Conservation (phyloP, 2,329 filamentous ascomycete genomes). For the Akanthomyces uredinophilus region DNA sequence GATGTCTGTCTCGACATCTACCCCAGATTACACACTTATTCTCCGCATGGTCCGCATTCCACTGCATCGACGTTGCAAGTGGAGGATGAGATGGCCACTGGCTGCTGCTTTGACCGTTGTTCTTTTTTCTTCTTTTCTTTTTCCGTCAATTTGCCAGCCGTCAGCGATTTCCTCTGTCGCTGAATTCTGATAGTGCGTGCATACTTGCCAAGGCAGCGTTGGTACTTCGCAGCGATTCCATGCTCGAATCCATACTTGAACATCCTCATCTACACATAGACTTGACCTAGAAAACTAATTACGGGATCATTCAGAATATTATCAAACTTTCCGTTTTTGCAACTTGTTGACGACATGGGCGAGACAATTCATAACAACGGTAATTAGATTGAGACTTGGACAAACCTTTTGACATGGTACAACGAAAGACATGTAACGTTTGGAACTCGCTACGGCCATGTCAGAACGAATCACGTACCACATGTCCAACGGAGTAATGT, state of each 20-base stretch:
- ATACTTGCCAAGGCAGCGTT: background rate
- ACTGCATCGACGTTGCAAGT: background rate
- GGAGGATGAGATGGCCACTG: background rate
- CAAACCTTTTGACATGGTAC: background rate
- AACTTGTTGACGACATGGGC: background rate
- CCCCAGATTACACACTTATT: background rate
- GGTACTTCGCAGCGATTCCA: background rate
- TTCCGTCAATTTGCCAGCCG: background rate
- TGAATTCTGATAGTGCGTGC: background rate
- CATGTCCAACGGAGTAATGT: background rate
- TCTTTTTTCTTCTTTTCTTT: background rate
- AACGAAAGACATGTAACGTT: background rate
- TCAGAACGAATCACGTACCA: background rate
- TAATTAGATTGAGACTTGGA: constrained; percentile 4
- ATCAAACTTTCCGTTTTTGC: background rate
- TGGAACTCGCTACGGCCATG: background rate
- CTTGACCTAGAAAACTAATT: background rate
- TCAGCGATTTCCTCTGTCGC: background rate
- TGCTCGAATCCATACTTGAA: background rate
- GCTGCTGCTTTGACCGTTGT: background rate
- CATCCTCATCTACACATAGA: background rate
- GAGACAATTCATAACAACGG: background rate
- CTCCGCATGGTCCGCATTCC: constrained; percentile 7
- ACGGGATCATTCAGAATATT: background rate
- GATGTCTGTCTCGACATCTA: background rate